These are phyloP conservation scores for Shiraia bambusicola DNA, from an alignment of 2,329 filamentous ascomycete species.

Conservation along the genomic window DNA sequence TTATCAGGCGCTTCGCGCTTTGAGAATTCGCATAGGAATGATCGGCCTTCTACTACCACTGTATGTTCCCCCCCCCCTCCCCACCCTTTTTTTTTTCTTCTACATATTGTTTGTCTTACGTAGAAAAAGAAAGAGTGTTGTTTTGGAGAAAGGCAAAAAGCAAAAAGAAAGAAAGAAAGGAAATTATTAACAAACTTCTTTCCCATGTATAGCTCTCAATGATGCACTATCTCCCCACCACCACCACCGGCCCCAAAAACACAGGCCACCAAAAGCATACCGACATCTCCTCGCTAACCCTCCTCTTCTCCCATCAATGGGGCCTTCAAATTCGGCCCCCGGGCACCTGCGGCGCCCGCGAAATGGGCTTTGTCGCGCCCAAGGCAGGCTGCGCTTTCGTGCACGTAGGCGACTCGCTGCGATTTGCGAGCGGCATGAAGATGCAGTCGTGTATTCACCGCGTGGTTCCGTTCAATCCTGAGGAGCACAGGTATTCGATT, in stretches of 20 bases:
- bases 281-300: constrained; percentile 34
- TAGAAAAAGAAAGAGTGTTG: too few species aligned
- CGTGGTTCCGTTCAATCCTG: constrained; percentile 55
- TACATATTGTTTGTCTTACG: too few species aligned
- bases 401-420: constrained; percentile 61
- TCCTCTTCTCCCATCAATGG: constrained; percentile 56
- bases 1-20: constrained; percentile 30
- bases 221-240: constrained; percentile 38
- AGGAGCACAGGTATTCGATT: constrained; percentile 60
- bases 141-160: too few species aligned
- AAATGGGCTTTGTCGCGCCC: constrained; percentile 51
- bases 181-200: neutral
- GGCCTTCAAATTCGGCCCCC: constrained; percentile 60
- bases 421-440: constrained; percentile 56
- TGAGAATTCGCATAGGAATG: constrained; percentile 36
- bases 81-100: neutral
- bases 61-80: constrained; percentile 10
- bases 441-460: constrained; percentile 61
- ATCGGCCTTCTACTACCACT: constrained; percentile 35
- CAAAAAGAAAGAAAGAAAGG: too few species aligned
- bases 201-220: constrained; percentile 30
- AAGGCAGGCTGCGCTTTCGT: constrained; percentile 56
- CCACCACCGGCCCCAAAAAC: constrained; percentile 21
- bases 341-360: constrained; percentile 41
- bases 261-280: constrained; percentile 38